These are phyloP conservation scores for Urochloa ruziziensis DNA, from an alignment of 176 grass and related monocot genomes.

Conservation along the genomic window DNA sequence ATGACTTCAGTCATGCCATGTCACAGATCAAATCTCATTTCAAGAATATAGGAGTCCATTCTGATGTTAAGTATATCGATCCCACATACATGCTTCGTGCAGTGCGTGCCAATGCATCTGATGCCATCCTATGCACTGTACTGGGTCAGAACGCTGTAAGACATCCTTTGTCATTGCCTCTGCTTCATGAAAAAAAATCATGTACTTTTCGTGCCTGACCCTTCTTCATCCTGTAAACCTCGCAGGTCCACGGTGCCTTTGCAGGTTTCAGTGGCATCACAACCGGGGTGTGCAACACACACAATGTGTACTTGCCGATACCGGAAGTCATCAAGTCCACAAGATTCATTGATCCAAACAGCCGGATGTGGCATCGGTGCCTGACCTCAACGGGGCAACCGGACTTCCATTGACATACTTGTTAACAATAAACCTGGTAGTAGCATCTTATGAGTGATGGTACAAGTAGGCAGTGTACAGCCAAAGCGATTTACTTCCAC, in stretches of 20 bases:
- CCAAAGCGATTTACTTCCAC: not conserved
- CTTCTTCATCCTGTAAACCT: not conserved
- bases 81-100: constrained; percentile 97
- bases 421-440: not conserved
- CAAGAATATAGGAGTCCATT: constrained; percentile 64
- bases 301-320: constrained; percentile 86
- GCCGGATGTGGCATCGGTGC: constrained; percentile 98
- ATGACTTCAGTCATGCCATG: constrained; percentile 20
- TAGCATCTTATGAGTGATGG: constrained; percentile 12
- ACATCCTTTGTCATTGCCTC: not conserved
- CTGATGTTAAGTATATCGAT: constrained; percentile 96
- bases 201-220: not conserved
- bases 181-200: not conserved
- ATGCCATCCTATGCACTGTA: constrained; percentile 95
- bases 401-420: constrained; percentile 66
- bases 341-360: constrained; percentile 70
- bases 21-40: constrained; percentile 90
- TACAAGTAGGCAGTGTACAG: constrained; percentile 14
- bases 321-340: constrained; percentile 70
- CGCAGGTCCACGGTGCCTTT: constrained; percentile 88
- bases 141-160: constrained; percentile 97
- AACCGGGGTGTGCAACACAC: constrained; percentile 77
- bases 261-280: constrained; percentile 97
- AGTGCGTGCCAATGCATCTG: constrained; percentile 87
- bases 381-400: constrained; percentile 88